These are phyloP conservation scores for Protomyces inouyei DNA, from an alignment of 1,139 yeast genomes.

Conservation along the genomic window DNA sequence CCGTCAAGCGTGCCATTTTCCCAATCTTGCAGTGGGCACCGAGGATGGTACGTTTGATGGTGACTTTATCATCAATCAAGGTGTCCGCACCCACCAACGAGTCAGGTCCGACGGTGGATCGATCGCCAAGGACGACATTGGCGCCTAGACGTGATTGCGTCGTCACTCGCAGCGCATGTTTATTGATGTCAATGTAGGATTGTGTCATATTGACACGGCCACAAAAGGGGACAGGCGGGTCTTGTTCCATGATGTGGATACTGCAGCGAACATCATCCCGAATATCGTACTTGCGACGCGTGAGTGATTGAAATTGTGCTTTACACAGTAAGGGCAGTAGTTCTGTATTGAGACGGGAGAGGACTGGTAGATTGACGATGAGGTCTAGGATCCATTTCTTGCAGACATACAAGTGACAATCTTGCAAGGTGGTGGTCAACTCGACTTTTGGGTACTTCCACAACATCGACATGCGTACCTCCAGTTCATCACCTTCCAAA, in stretches of 20 bases:
- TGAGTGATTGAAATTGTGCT: constrained; percentile 28
- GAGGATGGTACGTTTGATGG: constrained; percentile 76
- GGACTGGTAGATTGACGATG: constrained; percentile 17
- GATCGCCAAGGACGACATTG: constrained; percentile 41
- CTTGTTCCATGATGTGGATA: constrained; percentile 5
- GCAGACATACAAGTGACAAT: constrained; percentile 78
- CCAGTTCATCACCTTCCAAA: constrained; percentile 49
- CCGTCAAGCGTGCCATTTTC: constrained; percentile 78
- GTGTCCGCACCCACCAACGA: constrained; percentile 64
- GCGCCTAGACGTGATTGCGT: constrained; percentile 7
- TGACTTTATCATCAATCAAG: constrained; percentile 66
- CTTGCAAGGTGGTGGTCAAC: constrained; percentile 68
- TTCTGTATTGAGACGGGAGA: constrained; percentile 28
- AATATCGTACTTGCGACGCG: constrained; percentile 13
- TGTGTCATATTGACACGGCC: constrained; percentile 28
- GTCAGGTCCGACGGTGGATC: constrained; percentile 82
- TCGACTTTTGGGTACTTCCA: constrained; percentile 81
- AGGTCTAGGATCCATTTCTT: constrained; percentile 27
- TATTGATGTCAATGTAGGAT: constrained; percentile 27
- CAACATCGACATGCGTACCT: constrained; percentile 75
- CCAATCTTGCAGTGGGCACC: constrained; percentile 78
- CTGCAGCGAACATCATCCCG: neutral
- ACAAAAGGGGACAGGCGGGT: constrained; percentile 15
- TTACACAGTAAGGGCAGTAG: constrained; percentile 28
- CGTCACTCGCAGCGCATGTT: constrained; percentile 17